Base-by-base conservation (phyloP, 371 early-diverging fungal genomes). In the Rhizopus stolonifer region DNA sequence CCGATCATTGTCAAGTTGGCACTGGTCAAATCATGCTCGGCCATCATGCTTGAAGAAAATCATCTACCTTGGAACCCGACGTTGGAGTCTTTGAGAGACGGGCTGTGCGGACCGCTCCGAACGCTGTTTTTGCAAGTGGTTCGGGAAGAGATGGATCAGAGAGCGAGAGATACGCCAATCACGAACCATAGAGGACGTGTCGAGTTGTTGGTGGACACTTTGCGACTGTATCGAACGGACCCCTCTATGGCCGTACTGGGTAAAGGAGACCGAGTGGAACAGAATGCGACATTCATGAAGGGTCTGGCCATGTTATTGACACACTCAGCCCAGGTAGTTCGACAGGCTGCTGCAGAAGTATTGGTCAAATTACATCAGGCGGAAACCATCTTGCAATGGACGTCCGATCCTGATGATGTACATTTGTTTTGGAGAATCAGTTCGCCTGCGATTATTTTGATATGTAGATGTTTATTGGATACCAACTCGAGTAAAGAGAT, bases 31-130 rank as follows among this genome's bases (percentile, higher is more conserved):
- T 79, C 85, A 17, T 89, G 87, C 54, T 83, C 82, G 44, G 77
- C 70, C 15, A 77, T 93, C 49, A 85, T 84, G 0, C 80, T 77
- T 6, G 90, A 90, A 49, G 85, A 82, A 46, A 73, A 73, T 21
- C 63, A 64, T 22, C 58, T 88, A 11, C 78, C 88, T 2, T 90
- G 89, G 89, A 88, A 89, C 53, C 89, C 91, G 1, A 65, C 79
- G 0, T 70, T 91, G 1, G 67, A 81, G 1, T 69, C 69, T 14
- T 73, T 91, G 32, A 86, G 87, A 55, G 69, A 81, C 2, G 72
- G 81, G 6, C 33, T 93, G 7, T 88, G 88, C 9, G 59, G 65
- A 13, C 85, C 81, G 1, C 54, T 92, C 19, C 69, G 91, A 10
- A 69, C 68, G 32, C 61, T 93, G 29, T 89, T 92, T 54, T 58